Conservation (phyloP, 2,329 filamentous ascomycete species). For the Fusarium graminum region DNA sequence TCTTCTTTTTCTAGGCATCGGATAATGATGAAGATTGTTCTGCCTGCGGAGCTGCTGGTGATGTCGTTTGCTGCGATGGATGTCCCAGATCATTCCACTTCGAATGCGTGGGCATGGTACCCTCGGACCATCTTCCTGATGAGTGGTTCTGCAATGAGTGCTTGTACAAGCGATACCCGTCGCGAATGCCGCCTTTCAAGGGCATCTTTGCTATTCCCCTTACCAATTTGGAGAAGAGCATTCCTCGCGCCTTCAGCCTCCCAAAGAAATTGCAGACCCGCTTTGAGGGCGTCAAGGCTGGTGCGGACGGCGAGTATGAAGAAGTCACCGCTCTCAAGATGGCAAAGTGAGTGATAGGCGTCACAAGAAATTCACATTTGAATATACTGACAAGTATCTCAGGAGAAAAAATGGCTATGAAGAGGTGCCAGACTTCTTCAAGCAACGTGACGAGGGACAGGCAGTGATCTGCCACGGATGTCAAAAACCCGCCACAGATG, state of each 20-base stretch:
- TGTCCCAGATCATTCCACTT: conserved; percentile 93
- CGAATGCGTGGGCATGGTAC: conserved; percentile 84
- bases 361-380: not conserved
- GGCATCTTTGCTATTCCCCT: conserved; percentile 74
- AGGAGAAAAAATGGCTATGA: conserved; percentile 70
- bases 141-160: conserved; percentile 90
- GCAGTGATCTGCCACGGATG: conserved; percentile 83
- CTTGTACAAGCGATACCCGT: conserved; percentile 63
- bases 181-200: conserved; percentile 60
- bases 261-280: conserved; percentile 78
- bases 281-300: conserved; percentile 84
- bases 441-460: conserved; percentile 79
- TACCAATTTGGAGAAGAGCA: conserved; percentile 73
- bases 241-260: conserved; percentile 78
- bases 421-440: conserved; percentile 75
- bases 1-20: conserved; percentile 47
- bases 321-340: conserved; percentile 72
- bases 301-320: conserved; percentile 83
- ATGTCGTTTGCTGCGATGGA: conserved; percentile 92
- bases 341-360: conserved; percentile 68
- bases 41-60: conserved; percentile 84
- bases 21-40: conserved; percentile 94
- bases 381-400: conserved; percentile 20
- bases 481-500: conserved; percentile 70
- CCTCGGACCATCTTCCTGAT: conserved; percentile 74